Evolutionary conservation across 176 grass and related monocot genomes (phyloP).

Genomic region (Carex pumila): DNA sequence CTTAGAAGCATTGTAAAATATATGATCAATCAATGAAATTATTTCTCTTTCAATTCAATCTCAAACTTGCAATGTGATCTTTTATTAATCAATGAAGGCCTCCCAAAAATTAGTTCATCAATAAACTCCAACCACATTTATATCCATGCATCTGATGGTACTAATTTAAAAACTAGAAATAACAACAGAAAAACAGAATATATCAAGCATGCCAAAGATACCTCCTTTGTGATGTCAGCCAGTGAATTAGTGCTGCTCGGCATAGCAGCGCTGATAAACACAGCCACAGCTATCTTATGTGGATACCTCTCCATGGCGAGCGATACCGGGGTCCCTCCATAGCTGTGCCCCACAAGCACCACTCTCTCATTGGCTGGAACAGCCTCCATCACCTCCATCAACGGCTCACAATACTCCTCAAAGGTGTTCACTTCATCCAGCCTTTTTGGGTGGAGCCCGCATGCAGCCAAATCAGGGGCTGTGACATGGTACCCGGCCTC

Average conservation of each 20-base stretch:
- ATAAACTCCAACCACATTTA: too few species aligned
- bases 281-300: constrained; percentile 11
- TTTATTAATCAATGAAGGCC: too few species aligned
- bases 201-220: neutral
- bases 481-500: constrained; percentile 20
- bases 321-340: neutral
- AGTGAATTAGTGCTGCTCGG: constrained; percentile 20
- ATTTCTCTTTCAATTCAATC: too few species aligned
- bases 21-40: too few species aligned
- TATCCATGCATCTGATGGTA: too few species aligned
- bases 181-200: too few species aligned
- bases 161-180: too few species aligned
- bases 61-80: neutral
- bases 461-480: constrained; percentile 17
- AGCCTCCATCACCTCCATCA: constrained; percentile 24
- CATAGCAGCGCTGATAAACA: constrained; percentile 17
- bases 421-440: constrained; percentile 22
- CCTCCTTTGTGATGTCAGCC: neutral
- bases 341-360: constrained; percentile 29
- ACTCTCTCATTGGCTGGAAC: constrained; percentile 6
- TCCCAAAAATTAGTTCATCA: too few species aligned
- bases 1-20: too few species aligned
- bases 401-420: constrained; percentile 19
- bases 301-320: constrained; percentile 27
- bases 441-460: constrained; percentile 11